A percentile compares a stretch with the other conserved stretches of the same genome.
Evolutionary conservation across 306 rosid species (phyloP).

Genomic region (Quercus robur): DNA sequence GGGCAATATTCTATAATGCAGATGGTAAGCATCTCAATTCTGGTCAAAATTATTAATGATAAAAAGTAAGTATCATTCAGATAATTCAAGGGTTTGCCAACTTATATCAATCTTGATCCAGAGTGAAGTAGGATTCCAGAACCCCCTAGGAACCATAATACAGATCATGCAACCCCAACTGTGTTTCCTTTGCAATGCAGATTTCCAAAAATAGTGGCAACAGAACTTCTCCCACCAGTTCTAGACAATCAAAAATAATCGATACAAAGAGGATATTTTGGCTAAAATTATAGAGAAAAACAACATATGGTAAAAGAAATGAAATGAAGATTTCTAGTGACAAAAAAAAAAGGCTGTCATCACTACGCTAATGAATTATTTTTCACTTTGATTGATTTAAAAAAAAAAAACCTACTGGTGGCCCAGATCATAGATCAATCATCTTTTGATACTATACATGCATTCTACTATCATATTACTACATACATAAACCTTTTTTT

Average conservation of each 20-base stretch:
- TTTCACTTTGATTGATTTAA: too few relatives aligned
- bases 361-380: too few relatives aligned
- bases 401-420: background rate
- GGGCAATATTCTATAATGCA: conserved; percentile 5
- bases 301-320: too few relatives aligned
- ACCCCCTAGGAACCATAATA: background rate
- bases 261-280: background rate
- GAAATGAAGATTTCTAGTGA: too few relatives aligned
- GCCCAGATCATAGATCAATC: background rate
- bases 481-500: background rate
- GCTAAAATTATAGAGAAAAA: too few relatives aligned
- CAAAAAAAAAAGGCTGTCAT: too few relatives aligned
- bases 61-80: background rate
- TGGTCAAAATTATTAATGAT: conserved; percentile 2
- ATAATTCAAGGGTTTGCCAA: background rate
- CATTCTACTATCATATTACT: background rate
- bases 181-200: too few relatives aligned
- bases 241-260: background rate
- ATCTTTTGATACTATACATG: background rate
- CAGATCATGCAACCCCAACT: too few relatives aligned
- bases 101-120: background rate
- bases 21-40: conserved; percentile 4
- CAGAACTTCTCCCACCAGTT: background rate
- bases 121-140: background rate
- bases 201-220: too few relatives aligned